These are phyloP conservation scores for Mucor plumbeus DNA, from an alignment of 371 early-diverging fungal species.

Conservation along the genomic window DNA sequence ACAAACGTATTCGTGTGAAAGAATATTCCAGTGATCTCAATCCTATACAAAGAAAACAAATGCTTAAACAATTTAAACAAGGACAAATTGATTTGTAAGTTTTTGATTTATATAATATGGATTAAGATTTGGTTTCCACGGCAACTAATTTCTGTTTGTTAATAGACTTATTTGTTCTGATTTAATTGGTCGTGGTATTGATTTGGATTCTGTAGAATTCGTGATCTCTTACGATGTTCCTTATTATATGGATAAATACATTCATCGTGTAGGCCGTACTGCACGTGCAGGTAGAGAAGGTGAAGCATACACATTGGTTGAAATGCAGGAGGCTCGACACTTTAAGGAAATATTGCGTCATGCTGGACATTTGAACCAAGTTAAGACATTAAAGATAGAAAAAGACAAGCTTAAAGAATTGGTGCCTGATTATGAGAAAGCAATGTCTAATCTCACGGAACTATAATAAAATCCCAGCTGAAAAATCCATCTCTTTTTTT, in stretches of 20 bases:
- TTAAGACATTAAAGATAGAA: constrained; percentile 53
- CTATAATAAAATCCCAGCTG: constrained; percentile 6
- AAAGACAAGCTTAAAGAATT: constrained; percentile 37
- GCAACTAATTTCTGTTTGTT: background rate
- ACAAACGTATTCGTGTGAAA: constrained; percentile 55
- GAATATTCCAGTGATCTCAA: constrained; percentile 89
- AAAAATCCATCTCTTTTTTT: constrained; percentile 4
- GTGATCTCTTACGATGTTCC: constrained; percentile 98
- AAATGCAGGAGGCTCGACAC: constrained; percentile 74
- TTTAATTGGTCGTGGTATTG: constrained; percentile 95
- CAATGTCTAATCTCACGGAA: constrained; percentile 25
- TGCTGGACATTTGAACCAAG: constrained; percentile 67
- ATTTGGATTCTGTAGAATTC: constrained; percentile 79
- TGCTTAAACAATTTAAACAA: constrained; percentile 73
- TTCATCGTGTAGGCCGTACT: constrained; percentile 99
- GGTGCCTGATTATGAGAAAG: constrained; percentile 36
- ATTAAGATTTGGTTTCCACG: no score
- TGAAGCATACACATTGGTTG: constrained; percentile 86
- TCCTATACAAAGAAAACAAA: constrained; percentile 62
- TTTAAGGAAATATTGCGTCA: constrained; percentile 81
- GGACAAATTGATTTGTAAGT: constrained; percentile 70
- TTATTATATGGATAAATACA: constrained; percentile 85
- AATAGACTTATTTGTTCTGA: constrained; percentile 90
- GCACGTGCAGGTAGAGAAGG: constrained; percentile 96
- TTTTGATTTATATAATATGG: background rate